These are phyloP conservation scores for Zanthoxylum bungeanum DNA, from an alignment of 345 rosid species.

Conservation along the genomic window DNA sequence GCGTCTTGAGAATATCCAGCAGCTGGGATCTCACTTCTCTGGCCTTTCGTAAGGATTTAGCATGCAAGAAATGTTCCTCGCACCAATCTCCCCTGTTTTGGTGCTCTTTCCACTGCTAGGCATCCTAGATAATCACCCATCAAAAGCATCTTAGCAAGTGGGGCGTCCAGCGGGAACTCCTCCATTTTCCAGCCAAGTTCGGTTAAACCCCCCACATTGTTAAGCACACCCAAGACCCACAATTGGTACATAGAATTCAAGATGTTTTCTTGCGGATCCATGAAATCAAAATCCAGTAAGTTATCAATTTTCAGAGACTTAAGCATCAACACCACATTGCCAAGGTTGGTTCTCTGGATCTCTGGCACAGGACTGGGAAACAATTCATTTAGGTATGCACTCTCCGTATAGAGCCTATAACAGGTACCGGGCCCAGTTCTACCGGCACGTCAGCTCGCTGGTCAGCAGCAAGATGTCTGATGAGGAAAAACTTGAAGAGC, in stretches of 20 bases:
- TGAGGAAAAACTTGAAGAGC: conserved; percentile 96
- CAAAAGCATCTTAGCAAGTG: conserved; percentile 97
- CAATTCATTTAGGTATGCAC: conserved; percentile 87
- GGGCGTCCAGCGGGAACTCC: conserved; percentile 95
- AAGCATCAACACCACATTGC: conserved; percentile 86
- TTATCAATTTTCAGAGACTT: conserved; percentile 90
- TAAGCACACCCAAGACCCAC: conserved; percentile 95
- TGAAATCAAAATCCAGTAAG: conserved; percentile 91
- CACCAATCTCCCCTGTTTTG: conserved; percentile 98
- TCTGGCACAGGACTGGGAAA: conserved; percentile 90
- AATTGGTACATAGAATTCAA: conserved; percentile 97
- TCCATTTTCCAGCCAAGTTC: conserved; percentile 99
- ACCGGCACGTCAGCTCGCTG: conserved; percentile 99
- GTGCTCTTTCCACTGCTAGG: conserved; percentile 89
- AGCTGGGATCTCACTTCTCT: conserved; percentile 97
- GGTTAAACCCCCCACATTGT: conserved; percentile 83
- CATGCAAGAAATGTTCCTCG: conserved; percentile 77
- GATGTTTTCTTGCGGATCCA: conserved; percentile 99
- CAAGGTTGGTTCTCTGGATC: conserved; percentile 97
- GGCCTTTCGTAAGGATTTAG: conserved; percentile 80
- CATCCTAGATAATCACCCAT: conserved; percentile 84
- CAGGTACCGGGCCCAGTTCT: conserved; percentile 99
- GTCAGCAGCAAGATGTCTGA: conserved; percentile 94
- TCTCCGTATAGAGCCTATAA: conserved; percentile 89
- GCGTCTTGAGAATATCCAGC: conserved; percentile 77